Base-by-base conservation (phyloP, 1,284 basidiomycete species). In the Pisolithus thermaeus region DNA sequence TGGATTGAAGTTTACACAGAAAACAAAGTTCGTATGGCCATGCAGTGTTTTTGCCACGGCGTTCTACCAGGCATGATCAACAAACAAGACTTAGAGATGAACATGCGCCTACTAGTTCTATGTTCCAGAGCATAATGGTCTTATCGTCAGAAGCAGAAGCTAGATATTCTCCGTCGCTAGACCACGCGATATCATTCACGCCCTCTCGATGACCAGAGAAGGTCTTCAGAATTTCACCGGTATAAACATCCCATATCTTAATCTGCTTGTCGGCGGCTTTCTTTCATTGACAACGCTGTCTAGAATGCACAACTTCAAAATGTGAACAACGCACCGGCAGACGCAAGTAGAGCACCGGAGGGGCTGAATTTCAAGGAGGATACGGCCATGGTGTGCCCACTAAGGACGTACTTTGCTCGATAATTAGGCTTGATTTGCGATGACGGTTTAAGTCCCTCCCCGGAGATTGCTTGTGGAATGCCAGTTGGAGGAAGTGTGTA, bases 1-100 rank as follows among this genome's bases (percentile, higher is more conserved):
- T 0, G 92, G 93, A 60, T 91, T 94, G 70, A 89, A 98, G 57
- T 92, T 89, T 7, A 96, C 77, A 57, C 92, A 94, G 58, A 97
- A 92, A 0, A 98, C 92, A 58, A 92, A 93, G 59, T 92, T 95
- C 2, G 94, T 95, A 63, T 99, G 96, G 0, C 90, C 91, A 38
- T 76, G 71, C 7, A 97, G 72, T 7, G 76, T 79, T 57, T 84
- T 88, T 11, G 78, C 74, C 50, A 75, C 67, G 47, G 71, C 70
- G 35, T 79, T 79, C 88, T 91, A 53, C 7, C 36, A 39, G 4
- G 42, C 18, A 7, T 9, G 43, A 38, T 36, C 55, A 4, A 59
- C 52, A 25, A 27, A 53, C 18, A 27, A 43, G 27, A 41, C 54
- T 52, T 35, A 52, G 30, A 41, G 50, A 22, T 14, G 49, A 18